Evolutionary conservation across 495 filamentous ascomycete species (phyloP), one percentile per base, ranked within the genome.

Genomic region (Penicillium arizonense): DNA sequence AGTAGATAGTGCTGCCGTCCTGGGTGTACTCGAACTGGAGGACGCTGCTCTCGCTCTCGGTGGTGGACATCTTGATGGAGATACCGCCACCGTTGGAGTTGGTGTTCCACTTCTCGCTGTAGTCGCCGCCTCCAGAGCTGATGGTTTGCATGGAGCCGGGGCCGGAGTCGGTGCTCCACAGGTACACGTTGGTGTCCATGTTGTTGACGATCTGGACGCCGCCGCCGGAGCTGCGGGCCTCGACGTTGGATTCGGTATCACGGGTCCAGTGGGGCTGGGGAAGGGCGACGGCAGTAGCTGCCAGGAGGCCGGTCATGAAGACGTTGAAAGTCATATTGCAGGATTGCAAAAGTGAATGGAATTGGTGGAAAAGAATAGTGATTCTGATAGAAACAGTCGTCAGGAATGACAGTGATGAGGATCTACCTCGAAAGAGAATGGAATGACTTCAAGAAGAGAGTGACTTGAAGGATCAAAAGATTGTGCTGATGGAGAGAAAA

Each of bases 11-110:
- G 11, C 61, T 57, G 1, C 28, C 44, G 36, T 66, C 44, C 37
- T 58, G 40, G 33, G 60, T 63, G 55, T 66, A 66, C 44, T 66
- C 63, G 52, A 66, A 66, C 45, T 77, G 74, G n/a, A 77, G 68
- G n/a, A 77, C 71, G 35, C 71, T 65, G 52, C 60, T 57, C 50
- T 66, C 53, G 50, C 47, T 52, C 24, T 60, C 35, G 23, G 50
- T 52, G 57, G 69, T 71, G 41, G 74, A 72, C 47, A 77, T 59
- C 71, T 77, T 77, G 69, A 77, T 73, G 37, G 72, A 76, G 56
- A 76, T 63, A 51, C 72, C 74, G 34, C 74, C 74, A 42, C 72
- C 74, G 55, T 75, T 64, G 59, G 64, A 37, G 68, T 75, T 75
- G 58, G 50, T 62, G 52, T 55, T 57, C 67, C 67, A 77, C 36